These are phyloP conservation scores for Zymoseptoria pseudotritici DNA, from an alignment of 2,329 filamentous ascomycete species.

Conservation along the genomic window DNA sequence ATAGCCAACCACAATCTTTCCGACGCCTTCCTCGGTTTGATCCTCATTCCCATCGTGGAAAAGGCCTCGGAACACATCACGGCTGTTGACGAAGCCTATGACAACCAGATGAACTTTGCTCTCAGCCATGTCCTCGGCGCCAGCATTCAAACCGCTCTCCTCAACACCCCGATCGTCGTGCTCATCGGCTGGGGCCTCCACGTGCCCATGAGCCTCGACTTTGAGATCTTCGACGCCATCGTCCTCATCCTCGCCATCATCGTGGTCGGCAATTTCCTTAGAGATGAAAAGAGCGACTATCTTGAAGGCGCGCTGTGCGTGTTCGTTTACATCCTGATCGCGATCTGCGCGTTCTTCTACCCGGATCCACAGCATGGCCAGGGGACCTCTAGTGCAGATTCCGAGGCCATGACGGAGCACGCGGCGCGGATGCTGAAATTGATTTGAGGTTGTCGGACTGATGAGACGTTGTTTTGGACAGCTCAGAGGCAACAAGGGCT, in stretches of 20 bases:
- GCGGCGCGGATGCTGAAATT: slow-evolving; percentile 1
- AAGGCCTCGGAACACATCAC: slow-evolving; percentile 81
- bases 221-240: slow-evolving; percentile 78
- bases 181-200: slow-evolving; percentile 72
- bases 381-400: slow-evolving; percentile 8
- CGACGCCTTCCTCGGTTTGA: slow-evolving; percentile 60
- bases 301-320: slow-evolving; percentile 78
- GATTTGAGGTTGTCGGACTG: background rate
- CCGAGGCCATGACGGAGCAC: background rate
- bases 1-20: slow-evolving; percentile 43
- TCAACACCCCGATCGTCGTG: slow-evolving; percentile 78
- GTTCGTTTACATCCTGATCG: slow-evolving; percentile 58
- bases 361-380: slow-evolving; percentile 38
- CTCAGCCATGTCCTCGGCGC: slow-evolving; percentile 79
- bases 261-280: slow-evolving; percentile 60
- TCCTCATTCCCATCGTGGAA: slow-evolving; percentile 73
- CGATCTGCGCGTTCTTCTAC: slow-evolving; percentile 55
- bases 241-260: slow-evolving; percentile 77
- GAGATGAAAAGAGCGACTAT: slow-evolving; percentile 85
- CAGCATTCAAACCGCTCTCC: slow-evolving; percentile 80
- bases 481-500: background rate
- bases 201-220: slow-evolving; percentile 68
- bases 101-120: slow-evolving; percentile 69
- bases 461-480: too few species aligned
- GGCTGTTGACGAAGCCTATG: slow-evolving; percentile 76